These are phyloP conservation scores for Pythium apleroticum DNA, from an alignment of 352 stramenopile genomes.

Conservation along the genomic window DNA sequence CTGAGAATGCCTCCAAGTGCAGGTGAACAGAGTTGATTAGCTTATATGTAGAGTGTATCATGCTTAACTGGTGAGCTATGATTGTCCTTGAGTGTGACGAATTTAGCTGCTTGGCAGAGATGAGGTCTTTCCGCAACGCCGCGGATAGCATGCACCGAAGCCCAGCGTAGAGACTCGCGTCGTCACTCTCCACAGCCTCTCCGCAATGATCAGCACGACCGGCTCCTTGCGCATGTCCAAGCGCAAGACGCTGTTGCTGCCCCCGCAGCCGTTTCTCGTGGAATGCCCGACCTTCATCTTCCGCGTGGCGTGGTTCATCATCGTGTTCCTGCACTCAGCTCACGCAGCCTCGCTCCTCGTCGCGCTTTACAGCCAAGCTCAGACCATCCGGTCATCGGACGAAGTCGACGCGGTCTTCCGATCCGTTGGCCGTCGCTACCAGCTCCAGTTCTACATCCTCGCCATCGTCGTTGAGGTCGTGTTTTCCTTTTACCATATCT, in stretches of 20 bases:
- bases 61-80: no score
- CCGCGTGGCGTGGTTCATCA: conserved; percentile 6
- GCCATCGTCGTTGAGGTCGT: background rate
- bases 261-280: conserved; percentile 7
- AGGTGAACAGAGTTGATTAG: no score
- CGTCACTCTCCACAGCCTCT: background rate
- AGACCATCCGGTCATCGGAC: background rate
- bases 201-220: background rate
- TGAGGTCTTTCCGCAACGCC: no score
- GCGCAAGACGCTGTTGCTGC: conserved; percentile 1
- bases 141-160: no score
- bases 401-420: conserved; percentile 2
- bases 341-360: background rate
- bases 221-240: background rate
- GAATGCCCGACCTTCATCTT: background rate
- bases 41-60: background rate
- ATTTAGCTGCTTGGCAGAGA: background rate
- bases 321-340: conserved; percentile 1
- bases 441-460: background rate
- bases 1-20: background rate
- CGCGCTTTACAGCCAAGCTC: background rate
- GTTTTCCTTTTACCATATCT: conserved; percentile 1
- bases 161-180: no score
- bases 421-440: background rate
- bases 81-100: background rate